These are phyloP conservation scores for Penicillium tannophilum DNA, from an alignment of 495 filamentous ascomycete genomes.

Conservation along the genomic window DNA sequence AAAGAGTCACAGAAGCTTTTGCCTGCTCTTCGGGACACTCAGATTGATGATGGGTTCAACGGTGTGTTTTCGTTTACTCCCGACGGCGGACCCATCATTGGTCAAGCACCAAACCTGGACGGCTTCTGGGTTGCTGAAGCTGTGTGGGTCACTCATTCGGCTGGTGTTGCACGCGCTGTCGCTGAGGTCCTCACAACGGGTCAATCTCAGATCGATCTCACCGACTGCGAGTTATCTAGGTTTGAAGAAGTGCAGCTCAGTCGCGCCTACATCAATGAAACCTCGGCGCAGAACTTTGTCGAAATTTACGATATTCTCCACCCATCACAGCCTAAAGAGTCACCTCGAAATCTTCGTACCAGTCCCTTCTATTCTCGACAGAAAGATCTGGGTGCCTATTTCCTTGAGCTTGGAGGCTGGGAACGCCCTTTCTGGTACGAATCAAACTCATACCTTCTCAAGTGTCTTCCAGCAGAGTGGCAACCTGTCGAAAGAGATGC, in stretches of 20 bases:
- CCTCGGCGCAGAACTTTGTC: conserved; percentile 52
- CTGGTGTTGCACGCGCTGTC: conserved; percentile 53
- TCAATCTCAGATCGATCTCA: conserved; percentile 45
- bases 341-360: conserved; percentile 47
- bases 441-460: conserved; percentile 42
- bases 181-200: conserved; percentile 51
- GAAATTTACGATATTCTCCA: conserved; percentile 58
- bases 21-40: conserved; percentile 39
- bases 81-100: conserved; percentile 52
- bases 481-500: conserved; percentile 45
- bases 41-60: conserved; percentile 54
- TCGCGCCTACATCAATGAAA: conserved; percentile 48
- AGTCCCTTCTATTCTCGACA: conserved; percentile 51
- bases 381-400: conserved; percentile 49
- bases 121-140: conserved; percentile 57
- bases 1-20: conserved; percentile 44
- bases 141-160: conserved; percentile 58
- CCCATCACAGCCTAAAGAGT: conserved; percentile 48
- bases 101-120: conserved; percentile 48
- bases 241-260: conserved; percentile 52
- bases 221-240: conserved; percentile 51
- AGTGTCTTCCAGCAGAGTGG: conserved; percentile 45
- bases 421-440: conserved; percentile 57
- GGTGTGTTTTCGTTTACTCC: conserved; percentile 58
- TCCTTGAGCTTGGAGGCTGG: conserved; percentile 52